Base-by-base conservation (phyloP, 2,329 filamentous ascomycete genomes). In the Colletotrichum musicola region DNA sequence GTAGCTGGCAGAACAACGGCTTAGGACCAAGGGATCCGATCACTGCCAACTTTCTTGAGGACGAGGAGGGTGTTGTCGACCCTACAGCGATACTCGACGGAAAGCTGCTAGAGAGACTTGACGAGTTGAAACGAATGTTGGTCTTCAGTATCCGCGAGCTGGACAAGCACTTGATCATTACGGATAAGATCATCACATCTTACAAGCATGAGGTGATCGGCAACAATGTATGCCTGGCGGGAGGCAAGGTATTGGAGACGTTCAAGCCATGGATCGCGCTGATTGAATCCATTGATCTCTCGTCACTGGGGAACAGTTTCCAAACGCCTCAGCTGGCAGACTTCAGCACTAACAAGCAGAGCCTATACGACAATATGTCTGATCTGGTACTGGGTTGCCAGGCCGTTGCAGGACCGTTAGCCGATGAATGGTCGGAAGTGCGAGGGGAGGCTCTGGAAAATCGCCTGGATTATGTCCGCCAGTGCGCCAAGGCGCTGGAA, bases 381-480 rank as follows among this genome's bases (percentile, higher is more conserved):
- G 96, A 98, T 77, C 87, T 99, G 30, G 82, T 98, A 4, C 82
- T 97, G 57, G 90, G 92, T 67, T 98, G 95, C 75, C 96, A 99
- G 80, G 90, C 93, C 25, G 92, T 98, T n/a, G 93, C 94, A 6
- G 93, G 93, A 9, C 96, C 96, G 6, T 81, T 99, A 50, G 93
- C 92, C 9, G 96, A 99, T 77, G 96, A 99, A 81, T 99, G 96
- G 96, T 90, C 95, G 4, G 94, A 97, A 77, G 85, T 95, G n/a
- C 90, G 94, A 50, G 94, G 94, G 1, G 94, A 97, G 77, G 93
- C 95, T 7, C 84, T 99, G 35, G 95, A 98, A 76, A 93, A 93
- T 72, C 90, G 96, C 22, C 81, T 98, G 27, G 92, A 92, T 71
- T 91, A 93, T 71, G 94, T 98, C 67, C 89, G 92, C 60, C 86